These are phyloP conservation scores for Lathyrus tuberosus DNA, from an alignment of 306 rosid genomes.

Conservation along the genomic window DNA sequence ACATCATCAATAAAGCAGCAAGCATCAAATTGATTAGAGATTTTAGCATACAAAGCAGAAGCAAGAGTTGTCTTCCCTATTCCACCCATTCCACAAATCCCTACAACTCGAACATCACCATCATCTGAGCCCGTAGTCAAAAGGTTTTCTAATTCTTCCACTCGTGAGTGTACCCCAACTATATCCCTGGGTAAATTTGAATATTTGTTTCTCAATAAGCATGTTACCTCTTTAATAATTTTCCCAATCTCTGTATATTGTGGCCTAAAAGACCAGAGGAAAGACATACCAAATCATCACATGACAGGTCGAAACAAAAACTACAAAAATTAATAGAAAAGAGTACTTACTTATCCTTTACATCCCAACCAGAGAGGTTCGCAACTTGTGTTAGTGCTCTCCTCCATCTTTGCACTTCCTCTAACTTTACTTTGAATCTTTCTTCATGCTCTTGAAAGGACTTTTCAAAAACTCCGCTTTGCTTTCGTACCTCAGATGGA, in stretches of 20 bases:
- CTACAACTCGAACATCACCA: slow-evolving; percentile 23
- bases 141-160: slow-evolving; percentile 2
- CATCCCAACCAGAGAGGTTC: slow-evolving; percentile 7
- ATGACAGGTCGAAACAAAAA: not conserved
- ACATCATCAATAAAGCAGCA: slow-evolving; percentile 13
- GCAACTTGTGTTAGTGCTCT: not conserved
- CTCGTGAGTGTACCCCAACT: slow-evolving; percentile 2
- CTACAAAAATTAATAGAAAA: not conserved
- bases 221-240: not conserved
- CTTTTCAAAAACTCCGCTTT: not conserved
- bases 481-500: too few species aligned
- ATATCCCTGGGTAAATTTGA: not conserved
- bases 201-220: not conserved
- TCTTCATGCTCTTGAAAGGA: slow-evolving; percentile 24
- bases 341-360: slow-evolving; percentile 2
- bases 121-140: not conserved
- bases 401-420: slow-evolving; percentile 27
- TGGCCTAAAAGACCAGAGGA: not conserved
- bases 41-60: not conserved
- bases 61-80: slow-evolving; percentile 21
- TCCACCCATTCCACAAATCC: slow-evolving; percentile 23
- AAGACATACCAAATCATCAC: not conserved
- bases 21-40: slow-evolving; percentile 17
- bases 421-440: slow-evolving; percentile 5
- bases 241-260: slow-evolving; percentile 1